Evolutionary conservation across 108 stramenopile species (phyloP).

Genomic region (Pseudonitzschia pungens): DNA sequence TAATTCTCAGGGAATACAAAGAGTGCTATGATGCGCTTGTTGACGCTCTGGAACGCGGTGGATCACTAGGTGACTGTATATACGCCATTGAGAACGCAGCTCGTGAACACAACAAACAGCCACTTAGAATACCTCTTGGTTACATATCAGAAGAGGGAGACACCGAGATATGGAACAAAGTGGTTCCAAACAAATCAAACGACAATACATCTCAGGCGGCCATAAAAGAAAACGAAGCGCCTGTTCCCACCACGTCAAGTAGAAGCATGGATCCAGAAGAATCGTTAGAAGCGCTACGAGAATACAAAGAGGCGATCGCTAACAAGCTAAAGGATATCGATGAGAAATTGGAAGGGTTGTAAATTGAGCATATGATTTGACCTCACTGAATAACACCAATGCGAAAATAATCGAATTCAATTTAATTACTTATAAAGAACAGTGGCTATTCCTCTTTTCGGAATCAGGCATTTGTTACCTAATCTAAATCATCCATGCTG

Average conservation of each 20-base stretch:
- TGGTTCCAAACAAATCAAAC: constrained; percentile 16
- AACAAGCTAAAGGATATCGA: constrained; percentile 25
- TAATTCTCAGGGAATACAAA: constrained; percentile 75
- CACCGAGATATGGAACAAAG: constrained; percentile 53
- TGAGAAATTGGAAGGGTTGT: constrained; percentile 14
- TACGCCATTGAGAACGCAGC: constrained; percentile 86
- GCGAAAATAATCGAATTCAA: not conserved
- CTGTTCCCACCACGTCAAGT: not conserved
- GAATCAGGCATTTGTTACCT: not conserved
- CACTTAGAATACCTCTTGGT: constrained; percentile 60
- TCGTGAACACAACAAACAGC: constrained; percentile 42
- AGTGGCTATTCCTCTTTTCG: too few relatives aligned
- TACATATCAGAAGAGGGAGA: constrained; percentile 59
- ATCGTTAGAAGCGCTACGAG: constrained; percentile 27
- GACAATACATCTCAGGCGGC: not conserved
- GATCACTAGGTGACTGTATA: constrained; percentile 75
- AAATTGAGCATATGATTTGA: not conserved
- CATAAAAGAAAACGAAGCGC: constrained; percentile 5
- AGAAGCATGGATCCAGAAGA: constrained; percentile 14
- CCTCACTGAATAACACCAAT: not conserved
- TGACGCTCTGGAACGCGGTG: constrained; percentile 76
- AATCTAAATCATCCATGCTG: constrained; percentile 59
- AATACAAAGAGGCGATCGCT: constrained; percentile 19
- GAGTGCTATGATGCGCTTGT: constrained; percentile 84
- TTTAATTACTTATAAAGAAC: not conserved